Evolutionary conservation across 2,329 filamentous ascomycete genomes (phyloP).

Genomic region (Byssoonygena ceratinophila): DNA sequence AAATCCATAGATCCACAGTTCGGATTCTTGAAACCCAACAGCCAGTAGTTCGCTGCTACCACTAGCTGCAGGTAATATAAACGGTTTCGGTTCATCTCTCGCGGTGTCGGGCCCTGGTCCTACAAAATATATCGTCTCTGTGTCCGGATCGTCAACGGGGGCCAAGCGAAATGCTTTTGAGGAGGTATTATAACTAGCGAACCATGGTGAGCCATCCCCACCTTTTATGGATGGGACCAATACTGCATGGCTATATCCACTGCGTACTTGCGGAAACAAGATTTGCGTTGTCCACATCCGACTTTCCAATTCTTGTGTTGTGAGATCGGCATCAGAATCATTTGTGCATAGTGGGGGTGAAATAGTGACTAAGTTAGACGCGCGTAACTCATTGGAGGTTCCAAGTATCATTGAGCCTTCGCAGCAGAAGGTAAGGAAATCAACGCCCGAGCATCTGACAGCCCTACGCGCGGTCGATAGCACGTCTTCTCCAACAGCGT

Average conservation of each 20-base stretch:
- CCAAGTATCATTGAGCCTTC: constrained; percentile 71
- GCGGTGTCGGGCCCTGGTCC: constrained; percentile 45
- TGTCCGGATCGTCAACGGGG: constrained; percentile 61
- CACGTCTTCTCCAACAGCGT: constrained; percentile 57
- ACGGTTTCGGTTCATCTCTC: constrained; percentile 53
- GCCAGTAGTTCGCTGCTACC: constrained; percentile 60
- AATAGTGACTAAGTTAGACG: constrained; percentile 62
- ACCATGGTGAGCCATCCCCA: constrained; percentile 58
- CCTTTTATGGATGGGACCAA: constrained; percentile 43
- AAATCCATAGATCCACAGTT: constrained; percentile 70
- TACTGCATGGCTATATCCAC: constrained; percentile 66
- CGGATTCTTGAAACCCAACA: constrained; percentile 59
- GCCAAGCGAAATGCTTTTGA: constrained; percentile 71
- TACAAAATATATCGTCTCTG: constrained; percentile 69
- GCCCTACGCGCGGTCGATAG: constrained; percentile 58
- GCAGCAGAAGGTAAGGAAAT: constrained; percentile 62
- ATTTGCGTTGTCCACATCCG: constrained; percentile 79
- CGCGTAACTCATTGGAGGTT: constrained; percentile 55
- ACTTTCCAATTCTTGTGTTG: constrained; percentile 51
- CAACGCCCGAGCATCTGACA: constrained; percentile 68
- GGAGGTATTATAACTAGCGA: constrained; percentile 65
- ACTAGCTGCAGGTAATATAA: constrained; percentile 59
- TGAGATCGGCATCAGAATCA: constrained; percentile 42
- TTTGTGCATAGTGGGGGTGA: constrained; percentile 69
- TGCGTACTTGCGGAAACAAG: constrained; percentile 68